These are phyloP conservation scores for Hypoxylon crocopeplum DNA, from an alignment of 495 filamentous ascomycete genomes.

Conservation along the genomic window DNA sequence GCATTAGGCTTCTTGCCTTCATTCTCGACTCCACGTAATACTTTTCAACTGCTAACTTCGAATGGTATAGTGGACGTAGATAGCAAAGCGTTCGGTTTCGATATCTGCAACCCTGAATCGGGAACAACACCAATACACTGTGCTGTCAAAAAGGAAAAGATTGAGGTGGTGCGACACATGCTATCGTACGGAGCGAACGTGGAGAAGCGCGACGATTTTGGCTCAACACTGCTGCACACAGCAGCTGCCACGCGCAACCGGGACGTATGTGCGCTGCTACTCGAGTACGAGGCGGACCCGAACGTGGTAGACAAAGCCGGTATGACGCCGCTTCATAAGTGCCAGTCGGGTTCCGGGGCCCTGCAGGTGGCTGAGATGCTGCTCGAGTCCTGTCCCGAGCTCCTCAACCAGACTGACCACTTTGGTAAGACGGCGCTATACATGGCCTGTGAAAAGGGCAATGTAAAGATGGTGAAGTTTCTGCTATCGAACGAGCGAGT, in stretches of 20 bases:
- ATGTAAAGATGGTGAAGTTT: constrained; percentile 29
- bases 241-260: constrained; percentile 29
- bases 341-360: constrained; percentile 27
- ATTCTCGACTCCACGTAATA: no score
- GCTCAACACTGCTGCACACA: constrained; percentile 26
- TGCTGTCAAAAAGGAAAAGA: constrained; percentile 25
- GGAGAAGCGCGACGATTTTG: constrained; percentile 21
- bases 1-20: no score
- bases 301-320: constrained; percentile 49
- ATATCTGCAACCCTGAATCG: constrained; percentile 16
- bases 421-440: constrained; percentile 38
- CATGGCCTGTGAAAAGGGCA: constrained; percentile 38
- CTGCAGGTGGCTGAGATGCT: constrained; percentile 27
- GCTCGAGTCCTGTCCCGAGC: constrained; percentile 11
- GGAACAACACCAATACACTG: constrained; percentile 32
- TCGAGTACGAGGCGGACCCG: constrained; percentile 52
- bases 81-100: constrained; percentile 22
- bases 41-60: constrained; percentile 13
- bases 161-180: constrained; percentile 33
- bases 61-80: constrained; percentile 13
- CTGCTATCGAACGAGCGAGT: constrained; percentile 21
- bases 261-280: constrained; percentile 47
- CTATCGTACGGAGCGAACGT: constrained; percentile 14
- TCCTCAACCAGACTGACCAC: constrained; percentile 22
- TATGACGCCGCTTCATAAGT: constrained; percentile 39